A percentile compares a stretch with the other conserved stretches of the same genome.
Evolutionary conservation across 1,284 basidiomycete species (phyloP).

Genomic region (Veloboletus limbatus): DNA sequence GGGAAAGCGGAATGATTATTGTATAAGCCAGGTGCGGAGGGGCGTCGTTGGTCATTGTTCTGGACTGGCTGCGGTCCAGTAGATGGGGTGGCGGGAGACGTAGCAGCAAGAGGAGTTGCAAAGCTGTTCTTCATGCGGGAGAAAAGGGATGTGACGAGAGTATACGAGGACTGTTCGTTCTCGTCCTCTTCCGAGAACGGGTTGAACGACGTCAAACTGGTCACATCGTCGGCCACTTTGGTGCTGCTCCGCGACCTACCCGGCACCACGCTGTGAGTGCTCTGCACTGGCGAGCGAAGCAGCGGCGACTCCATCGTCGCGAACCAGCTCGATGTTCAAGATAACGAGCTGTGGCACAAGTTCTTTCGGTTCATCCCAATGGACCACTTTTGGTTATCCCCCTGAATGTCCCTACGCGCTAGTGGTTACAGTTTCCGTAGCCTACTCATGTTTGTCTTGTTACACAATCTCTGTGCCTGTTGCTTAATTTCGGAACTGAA

Average conservation of each 20-base stretch:
- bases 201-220: conserved; percentile 76
- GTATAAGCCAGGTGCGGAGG: conserved; percentile 45
- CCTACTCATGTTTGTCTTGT: conserved; percentile 23
- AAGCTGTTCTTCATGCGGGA: conserved; percentile 76
- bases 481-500: conserved; percentile 75
- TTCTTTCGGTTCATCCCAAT: conserved; percentile 8
- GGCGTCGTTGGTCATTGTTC: conserved; percentile 52
- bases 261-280: conserved; percentile 40
- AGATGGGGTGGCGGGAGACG: conserved; percentile 35
- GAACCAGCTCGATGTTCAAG: conserved; percentile 2
- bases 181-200: conserved; percentile 86
- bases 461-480: conserved; percentile 57
- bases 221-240: conserved; percentile 62
- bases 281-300: conserved; percentile 40
- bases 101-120: conserved; percentile 57
- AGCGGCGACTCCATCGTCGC: conserved; percentile 32
- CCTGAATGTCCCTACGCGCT: conserved; percentile 5
- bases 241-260: conserved; percentile 62
- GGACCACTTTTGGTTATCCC: conserved; percentile 18
- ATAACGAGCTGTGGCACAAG: conserved; percentile 11
- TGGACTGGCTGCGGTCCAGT: conserved; percentile 27
- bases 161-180: conserved; percentile 78
- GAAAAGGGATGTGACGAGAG: conserved; percentile 72
- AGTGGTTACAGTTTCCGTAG: conserved; percentile 23
- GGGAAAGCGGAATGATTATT: conserved; percentile 47